phyloP scores from a whole-genome alignment of 805 yeast genomes.

The Blastobotrys robertii region DNA sequence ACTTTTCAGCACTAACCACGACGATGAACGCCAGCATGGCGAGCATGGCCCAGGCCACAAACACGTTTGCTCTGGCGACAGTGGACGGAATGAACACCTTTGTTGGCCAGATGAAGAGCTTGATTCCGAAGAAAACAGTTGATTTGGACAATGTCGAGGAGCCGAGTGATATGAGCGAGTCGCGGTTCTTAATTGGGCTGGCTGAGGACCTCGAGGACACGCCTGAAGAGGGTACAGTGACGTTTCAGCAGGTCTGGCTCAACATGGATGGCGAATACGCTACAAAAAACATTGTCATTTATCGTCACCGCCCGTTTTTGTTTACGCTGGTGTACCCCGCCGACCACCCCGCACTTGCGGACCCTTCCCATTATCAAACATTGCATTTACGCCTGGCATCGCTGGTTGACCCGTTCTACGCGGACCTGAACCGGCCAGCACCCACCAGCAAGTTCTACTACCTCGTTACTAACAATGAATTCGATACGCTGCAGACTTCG shows the following conservation, averaged over 20 bases:
- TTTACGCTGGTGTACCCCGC: constrained; percentile 14
- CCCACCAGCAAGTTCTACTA: constrained; percentile 14
- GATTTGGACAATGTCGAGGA: too few species aligned
- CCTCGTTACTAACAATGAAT: constrained; percentile 11
- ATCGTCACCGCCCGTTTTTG: constrained; percentile 18
- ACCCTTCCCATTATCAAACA: constrained; percentile 7
- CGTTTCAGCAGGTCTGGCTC: constrained; percentile 6
- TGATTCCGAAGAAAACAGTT: background rate
- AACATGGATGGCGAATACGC: constrained; percentile 1
- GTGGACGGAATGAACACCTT: background rate
- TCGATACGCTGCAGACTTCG: constrained; percentile 13
- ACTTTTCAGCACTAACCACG: too few species aligned
- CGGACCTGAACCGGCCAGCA: constrained; percentile 10
- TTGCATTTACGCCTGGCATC: constrained; percentile 20
- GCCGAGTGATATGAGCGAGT: constrained; percentile 9
- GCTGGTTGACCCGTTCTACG: constrained; percentile 17
- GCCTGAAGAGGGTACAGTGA: constrained; percentile 3
- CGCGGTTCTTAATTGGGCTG: constrained; percentile 17
- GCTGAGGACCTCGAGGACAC: constrained; percentile 12
- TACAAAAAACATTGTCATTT: constrained; percentile 13
- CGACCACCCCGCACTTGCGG: background rate
- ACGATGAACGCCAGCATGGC: background rate
- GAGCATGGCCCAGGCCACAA: background rate
- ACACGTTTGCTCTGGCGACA: background rate
- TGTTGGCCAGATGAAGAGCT: background rate